A percentile compares a stretch with the other conserved stretches of the same genome.
Conservation (phyloP, 257 asterid species). For the Hygrophila difformis region DNA sequence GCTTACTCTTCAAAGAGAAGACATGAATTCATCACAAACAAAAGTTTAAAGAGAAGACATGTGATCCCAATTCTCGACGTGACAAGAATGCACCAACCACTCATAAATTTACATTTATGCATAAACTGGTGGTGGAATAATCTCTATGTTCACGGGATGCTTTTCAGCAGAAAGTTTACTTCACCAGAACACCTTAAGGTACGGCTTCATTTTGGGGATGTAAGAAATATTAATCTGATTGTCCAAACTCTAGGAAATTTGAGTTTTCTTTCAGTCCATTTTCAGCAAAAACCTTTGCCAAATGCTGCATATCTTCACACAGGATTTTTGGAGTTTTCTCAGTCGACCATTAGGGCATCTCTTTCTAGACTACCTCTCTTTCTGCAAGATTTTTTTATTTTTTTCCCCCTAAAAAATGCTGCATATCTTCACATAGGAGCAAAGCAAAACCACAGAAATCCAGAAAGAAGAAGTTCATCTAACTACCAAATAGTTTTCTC, state of each 20-base stretch:
- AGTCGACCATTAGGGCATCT: too few relatives aligned
- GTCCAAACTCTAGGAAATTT: slow-evolving; percentile 4
- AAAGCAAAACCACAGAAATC: background rate
- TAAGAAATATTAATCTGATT: background rate
- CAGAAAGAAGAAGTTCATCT: background rate
- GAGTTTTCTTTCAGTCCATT: background rate
- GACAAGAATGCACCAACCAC: slow-evolving; percentile 5
- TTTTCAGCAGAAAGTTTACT: background rate
- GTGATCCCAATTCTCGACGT: background rate
- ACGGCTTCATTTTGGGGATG: background rate
- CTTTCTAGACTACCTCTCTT: too few relatives aligned
- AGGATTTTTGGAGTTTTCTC: too few relatives aligned
- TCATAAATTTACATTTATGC: too few relatives aligned
- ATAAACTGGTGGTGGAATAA: background rate
- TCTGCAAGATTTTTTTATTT: too few relatives aligned
- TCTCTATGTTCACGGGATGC: background rate
- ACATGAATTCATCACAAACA: background rate
- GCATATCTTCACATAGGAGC: background rate
- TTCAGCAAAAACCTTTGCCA: background rate
- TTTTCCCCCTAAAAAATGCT: too few relatives aligned
- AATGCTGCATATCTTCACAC: background rate
- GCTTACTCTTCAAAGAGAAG: too few relatives aligned
- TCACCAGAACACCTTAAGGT: background rate
- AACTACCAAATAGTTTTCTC: background rate
- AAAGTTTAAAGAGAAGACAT: background rate